Evolutionary conservation across 2,329 filamentous ascomycete species (phyloP).

Genomic region (Fonsecaea multimorphosa): DNA sequence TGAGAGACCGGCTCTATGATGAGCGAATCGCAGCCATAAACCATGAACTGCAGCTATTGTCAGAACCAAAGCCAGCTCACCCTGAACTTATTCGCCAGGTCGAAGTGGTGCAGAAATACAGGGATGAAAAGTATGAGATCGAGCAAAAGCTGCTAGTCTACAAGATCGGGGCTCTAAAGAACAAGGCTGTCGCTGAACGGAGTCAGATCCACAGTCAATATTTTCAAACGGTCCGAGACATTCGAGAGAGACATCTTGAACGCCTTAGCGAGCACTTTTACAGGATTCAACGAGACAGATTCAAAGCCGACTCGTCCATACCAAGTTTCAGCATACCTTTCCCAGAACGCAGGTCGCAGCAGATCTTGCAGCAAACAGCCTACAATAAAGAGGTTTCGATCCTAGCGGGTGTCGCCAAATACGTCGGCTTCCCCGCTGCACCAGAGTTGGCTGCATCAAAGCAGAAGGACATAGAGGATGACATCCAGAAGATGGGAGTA

Average conservation of each 20-base stretch:
- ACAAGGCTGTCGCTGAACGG: conserved; percentile 77
- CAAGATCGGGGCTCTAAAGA: conserved; percentile 74
- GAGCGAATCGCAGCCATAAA: conserved; percentile 85
- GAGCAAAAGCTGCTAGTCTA: conserved; percentile 76
- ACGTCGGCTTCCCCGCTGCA: conserved; percentile 95
- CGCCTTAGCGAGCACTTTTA: conserved; percentile 88
- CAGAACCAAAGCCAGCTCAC: conserved; percentile 70
- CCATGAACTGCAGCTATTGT: conserved; percentile 66
- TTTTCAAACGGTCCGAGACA: conserved; percentile 82
- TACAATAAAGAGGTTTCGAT: conserved; percentile 96
- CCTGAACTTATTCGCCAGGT: conserved; percentile 91
- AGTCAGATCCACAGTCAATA: conserved; percentile 89
- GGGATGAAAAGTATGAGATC: conserved; percentile 78
- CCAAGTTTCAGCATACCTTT: conserved; percentile 84
- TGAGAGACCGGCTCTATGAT: conserved; percentile 81
- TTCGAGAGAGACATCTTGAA: conserved; percentile 79
- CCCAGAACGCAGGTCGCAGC: conserved; percentile 75
- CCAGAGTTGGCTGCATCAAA: conserved; percentile 79
- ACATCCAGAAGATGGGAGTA: conserved; percentile 88
- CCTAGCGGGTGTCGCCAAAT: conserved; percentile 87
- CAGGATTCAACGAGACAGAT: conserved; percentile 86
- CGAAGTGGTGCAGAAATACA: conserved; percentile 80
- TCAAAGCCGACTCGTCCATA: conserved; percentile 76
- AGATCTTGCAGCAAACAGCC: conserved; percentile 81
- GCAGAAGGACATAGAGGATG: conserved; percentile 77